Conservation (phyloP, 23 red algal genomes). For the Gracilaria vermiculophylla region DNA sequence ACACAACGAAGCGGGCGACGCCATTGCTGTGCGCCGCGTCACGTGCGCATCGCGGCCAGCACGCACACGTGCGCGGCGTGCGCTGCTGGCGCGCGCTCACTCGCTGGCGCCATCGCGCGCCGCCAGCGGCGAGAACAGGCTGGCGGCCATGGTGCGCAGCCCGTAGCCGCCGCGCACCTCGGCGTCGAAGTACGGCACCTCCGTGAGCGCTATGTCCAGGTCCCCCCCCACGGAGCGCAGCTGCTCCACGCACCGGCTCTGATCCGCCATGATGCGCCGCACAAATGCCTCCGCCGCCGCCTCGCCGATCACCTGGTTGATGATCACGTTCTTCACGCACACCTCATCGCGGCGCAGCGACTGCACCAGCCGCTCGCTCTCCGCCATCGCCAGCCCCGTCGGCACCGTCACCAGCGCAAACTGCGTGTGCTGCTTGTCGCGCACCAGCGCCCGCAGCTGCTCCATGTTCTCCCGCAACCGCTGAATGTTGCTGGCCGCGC, state of each 20-base stretch:
- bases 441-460: conserved; percentile 64
- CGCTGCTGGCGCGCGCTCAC: neutral
- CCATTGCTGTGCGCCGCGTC: no score
- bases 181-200: conserved; percentile 95
- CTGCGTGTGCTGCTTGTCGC: conserved; percentile 64
- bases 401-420: conserved; percentile 87
- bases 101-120: neutral
- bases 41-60: no score
- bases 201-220: conserved; percentile 45
- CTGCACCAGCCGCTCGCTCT: conserved; percentile 77
- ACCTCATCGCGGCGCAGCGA: conserved; percentile 57
- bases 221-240: conserved; percentile 35
- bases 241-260: conserved; percentile 48
- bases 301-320: conserved; percentile 90
- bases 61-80: no score
- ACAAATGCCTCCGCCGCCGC: conserved; percentile 39
- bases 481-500: conserved; percentile 46
- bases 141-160: conserved; percentile 52
- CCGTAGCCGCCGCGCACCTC: conserved; percentile 87
- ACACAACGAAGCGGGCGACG: no score
- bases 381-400: conserved; percentile 87
- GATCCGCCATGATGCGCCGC: conserved; percentile 39
- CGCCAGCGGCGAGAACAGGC: conserved; percentile 29
- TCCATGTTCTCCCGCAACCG: conserved; percentile 69
- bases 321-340: conserved; percentile 60